phyloP scores from a whole-genome alignment of 2,329 filamentous ascomycete species.

The Beauveria australis region DNA sequence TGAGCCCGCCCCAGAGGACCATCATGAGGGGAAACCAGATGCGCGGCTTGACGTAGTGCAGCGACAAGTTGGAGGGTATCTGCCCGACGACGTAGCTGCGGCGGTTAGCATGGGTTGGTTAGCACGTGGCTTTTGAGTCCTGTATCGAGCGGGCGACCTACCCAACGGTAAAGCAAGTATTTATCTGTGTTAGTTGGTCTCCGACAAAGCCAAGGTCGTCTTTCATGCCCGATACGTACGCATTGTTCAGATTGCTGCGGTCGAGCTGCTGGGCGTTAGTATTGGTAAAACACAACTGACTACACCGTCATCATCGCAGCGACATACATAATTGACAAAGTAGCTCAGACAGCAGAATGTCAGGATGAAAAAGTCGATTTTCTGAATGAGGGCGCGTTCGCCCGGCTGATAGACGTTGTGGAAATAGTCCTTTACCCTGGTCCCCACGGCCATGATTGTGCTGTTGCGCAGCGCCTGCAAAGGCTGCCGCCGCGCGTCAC shows the following conservation, averaged over 20 bases:
- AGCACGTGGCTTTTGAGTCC: neutral
- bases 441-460: slow-evolving; percentile 5
- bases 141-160: slow-evolving; percentile 16
- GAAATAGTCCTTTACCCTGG: slow-evolving; percentile 25
- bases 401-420: slow-evolving; percentile 26
- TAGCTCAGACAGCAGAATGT: slow-evolving; percentile 55
- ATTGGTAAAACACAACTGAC: neutral
- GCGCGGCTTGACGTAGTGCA: slow-evolving; percentile 56
- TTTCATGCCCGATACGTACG: slow-evolving; percentile 33
- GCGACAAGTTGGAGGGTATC: slow-evolving; percentile 51
- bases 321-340: slow-evolving; percentile 43
- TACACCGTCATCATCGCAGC: neutral
- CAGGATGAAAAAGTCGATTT: slow-evolving; percentile 57
- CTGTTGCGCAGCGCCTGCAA: neutral
- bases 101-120: neutral
- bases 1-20: slow-evolving; percentile 54
- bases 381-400: slow-evolving; percentile 41
- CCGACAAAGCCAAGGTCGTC: slow-evolving; percentile 32
- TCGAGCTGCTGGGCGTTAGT: slow-evolving; percentile 21
- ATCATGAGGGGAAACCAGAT: slow-evolving; percentile 57
- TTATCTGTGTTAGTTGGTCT: slow-evolving; percentile 31
- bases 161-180: slow-evolving; percentile 30
- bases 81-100: slow-evolving; percentile 43
- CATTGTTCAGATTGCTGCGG: slow-evolving; percentile 30
- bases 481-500: neutral